Evolutionary conservation across 2,329 filamentous ascomycete species (phyloP), one percentile per base, ranked within the genome.

Genomic region (Stagonosporopsis chrysanthemi): DNA sequence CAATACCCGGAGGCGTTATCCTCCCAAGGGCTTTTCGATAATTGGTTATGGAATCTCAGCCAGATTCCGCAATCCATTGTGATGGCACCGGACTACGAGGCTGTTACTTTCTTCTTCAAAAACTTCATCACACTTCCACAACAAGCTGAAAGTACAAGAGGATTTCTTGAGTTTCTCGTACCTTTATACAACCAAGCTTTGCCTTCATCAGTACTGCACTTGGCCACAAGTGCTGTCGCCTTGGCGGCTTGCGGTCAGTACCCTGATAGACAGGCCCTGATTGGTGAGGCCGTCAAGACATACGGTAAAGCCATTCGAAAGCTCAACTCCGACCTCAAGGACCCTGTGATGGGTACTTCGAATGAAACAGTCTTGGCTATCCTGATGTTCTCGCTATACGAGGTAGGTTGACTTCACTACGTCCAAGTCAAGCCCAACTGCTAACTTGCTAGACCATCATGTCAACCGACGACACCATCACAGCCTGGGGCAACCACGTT

Each of bases 51-150:
- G 72, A 70, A 71, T 36, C 62, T 73, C 28, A 62, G 72, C 33
- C 58, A 67, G 35, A 53, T 76, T 2, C 71, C 73, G 7, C 52
- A 60, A 0, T 67, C 62, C 14, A 66, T 77, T 28, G 61, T 61
- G 2, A 59, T 74, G 43, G 66, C 72, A 3, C 70, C 73, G 14
- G 75, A 78, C 60, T 69, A 65, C 36, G 73, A 77, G 62, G 76
- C 75, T 6, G 70, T 75, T 2, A 71, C 75, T 1, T 79, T 78
- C 67, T 79, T 78, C 64, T 78, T 79, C 64, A 71, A 71, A 14
- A 78, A 79, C 50, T 77, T 78, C 56, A 73, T 78, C 51, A 63
- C 72, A 11, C 61, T 76, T 19, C 76, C 75, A 4, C 73, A 73
- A 51, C 69, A 76, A 61, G 68, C 71, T 5, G 76, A 78, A 45